Evolutionary conservation across 768 basidiomycete genomes (phyloP).

Genomic region (Cyclocybe aegerita): DNA sequence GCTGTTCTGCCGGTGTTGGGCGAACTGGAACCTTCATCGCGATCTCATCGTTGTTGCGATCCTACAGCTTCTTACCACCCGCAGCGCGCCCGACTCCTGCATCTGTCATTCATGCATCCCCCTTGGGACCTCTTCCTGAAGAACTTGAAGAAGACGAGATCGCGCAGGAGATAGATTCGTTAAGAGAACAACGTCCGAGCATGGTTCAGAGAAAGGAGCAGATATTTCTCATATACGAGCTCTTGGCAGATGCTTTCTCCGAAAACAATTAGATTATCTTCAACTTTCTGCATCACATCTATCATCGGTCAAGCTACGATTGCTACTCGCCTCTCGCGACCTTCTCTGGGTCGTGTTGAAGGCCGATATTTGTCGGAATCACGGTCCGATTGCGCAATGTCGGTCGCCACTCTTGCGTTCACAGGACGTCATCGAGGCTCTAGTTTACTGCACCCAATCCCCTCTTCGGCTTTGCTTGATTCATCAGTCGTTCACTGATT

Average conservation of each 20-base stretch:
- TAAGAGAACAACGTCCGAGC: slow-evolving; percentile 77
- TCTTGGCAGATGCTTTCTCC: slow-evolving; percentile 35
- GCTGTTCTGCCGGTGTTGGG: slow-evolving; percentile 88
- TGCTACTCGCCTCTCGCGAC: no score
- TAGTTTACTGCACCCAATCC: no score
- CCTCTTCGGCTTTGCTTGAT: no score
- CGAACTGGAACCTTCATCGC: slow-evolving; percentile 87
- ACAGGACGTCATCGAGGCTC: no score
- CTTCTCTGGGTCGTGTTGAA: no score
- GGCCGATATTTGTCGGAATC: no score
- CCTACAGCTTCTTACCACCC: slow-evolving; percentile 45
- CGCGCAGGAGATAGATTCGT: slow-evolving; percentile 68
- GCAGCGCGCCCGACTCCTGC: slow-evolving; percentile 27
- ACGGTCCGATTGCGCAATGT: no score
- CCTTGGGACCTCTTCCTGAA: slow-evolving; percentile 57
- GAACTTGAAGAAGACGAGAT: slow-evolving; percentile 55
- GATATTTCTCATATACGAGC: slow-evolving; percentile 60
- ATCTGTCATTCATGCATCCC: slow-evolving; percentile 42
- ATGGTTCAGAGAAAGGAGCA: slow-evolving; percentile 83
- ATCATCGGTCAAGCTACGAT: no score
- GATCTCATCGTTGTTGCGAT: slow-evolving; percentile 73
- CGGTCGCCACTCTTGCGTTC: no score
- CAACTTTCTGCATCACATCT: background rate
- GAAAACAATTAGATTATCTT: slow-evolving; percentile 4
- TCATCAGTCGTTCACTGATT: no score